Base-by-base conservation (phyloP, 495 filamentous ascomycete genomes). In the Wilcoxina mikolae region DNA sequence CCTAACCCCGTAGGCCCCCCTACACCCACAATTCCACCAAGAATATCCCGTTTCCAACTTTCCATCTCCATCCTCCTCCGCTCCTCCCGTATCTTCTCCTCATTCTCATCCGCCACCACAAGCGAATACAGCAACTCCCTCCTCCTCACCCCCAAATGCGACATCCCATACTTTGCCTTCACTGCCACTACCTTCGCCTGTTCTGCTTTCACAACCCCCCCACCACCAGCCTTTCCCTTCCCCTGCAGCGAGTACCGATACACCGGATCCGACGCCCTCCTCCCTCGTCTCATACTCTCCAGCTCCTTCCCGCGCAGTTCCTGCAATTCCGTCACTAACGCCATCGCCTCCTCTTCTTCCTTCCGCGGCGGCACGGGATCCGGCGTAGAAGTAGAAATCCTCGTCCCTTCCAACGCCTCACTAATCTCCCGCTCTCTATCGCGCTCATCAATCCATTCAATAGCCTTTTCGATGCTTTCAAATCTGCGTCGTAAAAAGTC, bases 401-500 rank as follows among this genome's bases (percentile, higher is more conserved):
- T 35, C 11, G 49, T 28, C 26, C n/a, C 51, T 25, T 24, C 51
- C 11, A 54, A 25, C 25, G 38, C 18, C 17, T 45, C 39, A 10
- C 18, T 15, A 5, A 54, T 11, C 51, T 54, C 51, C 10, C 20
- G 17, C 27, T 54, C 51, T 10, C 51, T 33, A 39, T 54, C 51
- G 35, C 51, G 51, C 26, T 63, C 60, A 31, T 65, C 62, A 27
- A 65, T 65, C 57, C 61, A 65, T 1, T 46, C 18, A 9, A 57
- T 50, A 1, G 62, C 62, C 1, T 57, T 61, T 3, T 60, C 61
- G 46, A 65, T 65, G 27, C 44, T 60, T 15, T 65, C 62, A 24
- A 65, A 65, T 26, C 62, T 57, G 0, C 61, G 50, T 4, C 61
- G 55, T 11, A 64, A 55, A 29, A 65, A 64, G 55, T 65, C 60